Conservation (phyloP, 2,329 filamentous ascomycete species). For the Phialophora chinensis region DNA sequence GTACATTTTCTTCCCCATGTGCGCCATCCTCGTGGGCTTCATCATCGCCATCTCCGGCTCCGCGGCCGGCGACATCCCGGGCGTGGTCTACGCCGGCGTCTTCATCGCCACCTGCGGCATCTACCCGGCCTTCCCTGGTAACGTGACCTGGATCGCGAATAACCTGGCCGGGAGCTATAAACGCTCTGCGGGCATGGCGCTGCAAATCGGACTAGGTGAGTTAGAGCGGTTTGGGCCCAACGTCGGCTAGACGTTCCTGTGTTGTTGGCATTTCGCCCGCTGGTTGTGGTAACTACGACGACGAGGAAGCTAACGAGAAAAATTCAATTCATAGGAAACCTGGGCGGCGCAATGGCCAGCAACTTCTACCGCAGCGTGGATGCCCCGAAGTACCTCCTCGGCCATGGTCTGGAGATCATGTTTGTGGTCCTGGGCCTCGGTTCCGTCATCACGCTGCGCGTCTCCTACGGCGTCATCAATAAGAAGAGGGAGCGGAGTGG, state of each 20-base stretch:
- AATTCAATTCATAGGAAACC: conserved; percentile 44
- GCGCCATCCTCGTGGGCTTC: conserved; percentile 63
- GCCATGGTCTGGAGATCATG: conserved; percentile 58
- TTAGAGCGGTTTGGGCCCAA: no score
- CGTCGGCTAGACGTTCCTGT: no score
- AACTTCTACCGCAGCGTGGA: conserved; percentile 69
- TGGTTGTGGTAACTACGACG: no score
- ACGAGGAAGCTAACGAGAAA: not conserved
- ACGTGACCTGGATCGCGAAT: conserved; percentile 63
- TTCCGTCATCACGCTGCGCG: conserved; percentile 51
- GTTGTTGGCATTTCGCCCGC: no score
- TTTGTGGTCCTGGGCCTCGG: conserved; percentile 57
- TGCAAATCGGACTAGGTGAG: conserved; percentile 49
- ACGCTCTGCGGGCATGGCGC: conserved; percentile 66
- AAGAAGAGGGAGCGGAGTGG: conserved; percentile 59
- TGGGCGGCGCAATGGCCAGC: conserved; percentile 65
- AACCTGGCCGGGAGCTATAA: conserved; percentile 64
- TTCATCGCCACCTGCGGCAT: conserved; percentile 56
- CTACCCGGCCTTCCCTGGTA: conserved; percentile 54
- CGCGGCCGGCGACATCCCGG: conserved; percentile 45
- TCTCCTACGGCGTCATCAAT: conserved; percentile 65
- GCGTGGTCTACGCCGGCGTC: conserved; percentile 55
- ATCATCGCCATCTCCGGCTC: conserved; percentile 55
- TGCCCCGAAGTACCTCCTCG: conserved; percentile 57
- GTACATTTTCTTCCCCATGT: conserved; percentile 62